Conservation (phyloP, 2,329 filamentous ascomycete species). For the Fusarium nelsonii region DNA sequence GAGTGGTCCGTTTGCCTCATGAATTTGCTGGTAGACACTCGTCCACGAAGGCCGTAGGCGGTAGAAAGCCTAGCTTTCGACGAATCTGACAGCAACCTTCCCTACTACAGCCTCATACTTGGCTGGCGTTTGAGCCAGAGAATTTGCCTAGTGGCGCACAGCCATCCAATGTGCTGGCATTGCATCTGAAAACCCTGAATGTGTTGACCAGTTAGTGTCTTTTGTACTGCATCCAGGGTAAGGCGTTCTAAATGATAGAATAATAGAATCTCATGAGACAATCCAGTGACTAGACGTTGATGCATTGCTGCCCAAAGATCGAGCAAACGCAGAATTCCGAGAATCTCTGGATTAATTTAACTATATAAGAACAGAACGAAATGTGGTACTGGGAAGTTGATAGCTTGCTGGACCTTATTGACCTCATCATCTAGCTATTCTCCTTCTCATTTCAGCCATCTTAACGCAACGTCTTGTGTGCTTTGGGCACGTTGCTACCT, state of each 20-base stretch:
- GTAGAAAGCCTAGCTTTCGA: background rate
- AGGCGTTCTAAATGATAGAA: constrained; percentile 16
- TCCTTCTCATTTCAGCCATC: background rate
- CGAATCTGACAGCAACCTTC: constrained; percentile 3
- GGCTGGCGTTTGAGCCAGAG: background rate
- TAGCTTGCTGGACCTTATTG: background rate
- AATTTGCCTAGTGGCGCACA: background rate
- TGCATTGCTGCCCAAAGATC: constrained; percentile 39
- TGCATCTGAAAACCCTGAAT: background rate
- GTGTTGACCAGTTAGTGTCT: constrained; percentile 25
- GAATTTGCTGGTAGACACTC: background rate
- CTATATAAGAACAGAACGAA: constrained; percentile 7
- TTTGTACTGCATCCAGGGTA: constrained; percentile 4
- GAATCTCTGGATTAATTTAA: constrained; percentile 19
- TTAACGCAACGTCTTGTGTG: background rate
- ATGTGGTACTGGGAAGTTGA: background rate
- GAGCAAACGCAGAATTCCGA: background rate
- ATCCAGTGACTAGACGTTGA: background rate
- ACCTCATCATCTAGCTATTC: background rate
- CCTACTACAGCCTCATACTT: constrained; percentile 21
- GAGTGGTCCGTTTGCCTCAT: constrained; percentile 6
- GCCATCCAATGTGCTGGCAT: constrained; percentile 4
- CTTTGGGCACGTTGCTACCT: background rate
- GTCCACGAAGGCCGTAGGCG: constrained; percentile 4
- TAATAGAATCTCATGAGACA: background rate